A percentile compares a stretch with the other conserved stretches of the same genome.
Evolutionary conservation across 2,329 filamentous ascomycete species (phyloP).

Genomic region (Sporothrix protearum): DNA sequence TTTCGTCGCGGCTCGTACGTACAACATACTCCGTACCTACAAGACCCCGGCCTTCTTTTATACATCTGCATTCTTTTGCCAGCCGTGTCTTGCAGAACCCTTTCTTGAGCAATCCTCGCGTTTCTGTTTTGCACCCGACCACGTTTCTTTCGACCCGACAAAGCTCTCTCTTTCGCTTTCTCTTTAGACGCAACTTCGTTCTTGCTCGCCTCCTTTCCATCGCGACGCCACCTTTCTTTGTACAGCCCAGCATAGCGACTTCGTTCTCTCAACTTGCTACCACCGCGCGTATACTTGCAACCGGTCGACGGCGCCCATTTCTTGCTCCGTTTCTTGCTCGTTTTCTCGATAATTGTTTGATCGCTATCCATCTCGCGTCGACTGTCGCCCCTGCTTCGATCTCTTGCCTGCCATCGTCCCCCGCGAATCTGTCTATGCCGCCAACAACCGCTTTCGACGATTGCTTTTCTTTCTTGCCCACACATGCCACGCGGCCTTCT

Average conservation of each 20-base stretch:
- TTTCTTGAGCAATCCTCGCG: background rate
- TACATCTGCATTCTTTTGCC: background rate
- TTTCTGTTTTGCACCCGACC: background rate
- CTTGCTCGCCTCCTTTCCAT: background rate
- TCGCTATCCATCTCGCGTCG: background rate
- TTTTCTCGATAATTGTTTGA: background rate
- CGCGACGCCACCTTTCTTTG: background rate
- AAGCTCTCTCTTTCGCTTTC: background rate
- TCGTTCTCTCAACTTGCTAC: background rate
- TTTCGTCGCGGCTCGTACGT: background rate
- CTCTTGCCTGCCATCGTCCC: background rate
- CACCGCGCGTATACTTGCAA: background rate
- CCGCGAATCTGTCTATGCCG: constrained; percentile 18
- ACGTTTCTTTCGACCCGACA: background rate
- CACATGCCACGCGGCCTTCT: constrained; percentile 13
- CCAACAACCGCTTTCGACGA: background rate
- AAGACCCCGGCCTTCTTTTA: background rate
- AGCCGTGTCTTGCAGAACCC: background rate
- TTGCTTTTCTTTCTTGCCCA: background rate
- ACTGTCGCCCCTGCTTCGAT: background rate
- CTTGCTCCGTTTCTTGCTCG: too few species aligned
- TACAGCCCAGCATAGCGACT: background rate
- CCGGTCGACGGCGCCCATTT: background rate
- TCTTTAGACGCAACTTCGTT: background rate
- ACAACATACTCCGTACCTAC: background rate